phyloP scores from a whole-genome alignment of 176 grass and related monocot genomes.

The Zea mays region DNA sequence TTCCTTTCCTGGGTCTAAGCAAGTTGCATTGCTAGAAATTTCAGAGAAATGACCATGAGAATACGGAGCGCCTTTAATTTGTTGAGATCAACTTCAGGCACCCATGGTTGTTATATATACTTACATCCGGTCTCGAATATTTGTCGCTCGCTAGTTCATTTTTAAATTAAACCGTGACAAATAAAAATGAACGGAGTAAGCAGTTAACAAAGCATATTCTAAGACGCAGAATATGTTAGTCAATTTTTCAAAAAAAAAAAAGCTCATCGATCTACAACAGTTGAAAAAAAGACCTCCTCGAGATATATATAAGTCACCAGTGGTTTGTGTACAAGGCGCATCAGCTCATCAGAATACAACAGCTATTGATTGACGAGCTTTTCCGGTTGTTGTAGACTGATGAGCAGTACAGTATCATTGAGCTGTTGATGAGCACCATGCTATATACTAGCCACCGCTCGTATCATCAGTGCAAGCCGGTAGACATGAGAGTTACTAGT shows the following conservation, averaged over 20 bases:
- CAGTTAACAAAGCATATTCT: neutral
- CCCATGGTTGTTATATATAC: too few relatives aligned
- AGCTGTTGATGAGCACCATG: neutral
- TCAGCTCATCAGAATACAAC: neutral
- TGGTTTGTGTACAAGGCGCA: neutral
- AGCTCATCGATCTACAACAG: neutral
- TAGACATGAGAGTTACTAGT: too few relatives aligned
- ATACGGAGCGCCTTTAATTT: too few relatives aligned
- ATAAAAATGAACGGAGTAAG: too few relatives aligned
- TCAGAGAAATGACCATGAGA: slow-evolving; percentile 17
- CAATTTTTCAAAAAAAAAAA: neutral
- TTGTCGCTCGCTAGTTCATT: too few relatives aligned
- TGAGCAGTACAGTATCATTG: too few relatives aligned
- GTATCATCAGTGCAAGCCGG: too few relatives aligned
- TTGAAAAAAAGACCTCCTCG: neutral
- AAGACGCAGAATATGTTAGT: neutral
- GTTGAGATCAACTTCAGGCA: too few relatives aligned
- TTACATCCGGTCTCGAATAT: too few relatives aligned
- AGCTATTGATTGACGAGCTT: neutral
- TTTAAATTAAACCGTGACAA: too few relatives aligned
- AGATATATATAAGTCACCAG: too few relatives aligned
- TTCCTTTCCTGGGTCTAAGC: neutral
- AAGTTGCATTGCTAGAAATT: neutral
- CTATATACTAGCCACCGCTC: too few relatives aligned
- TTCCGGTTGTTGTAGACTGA: neutral